Evolutionary conservation across 2,329 filamentous ascomycete genomes (phyloP).

Genomic region (Fusarium chaquense): DNA sequence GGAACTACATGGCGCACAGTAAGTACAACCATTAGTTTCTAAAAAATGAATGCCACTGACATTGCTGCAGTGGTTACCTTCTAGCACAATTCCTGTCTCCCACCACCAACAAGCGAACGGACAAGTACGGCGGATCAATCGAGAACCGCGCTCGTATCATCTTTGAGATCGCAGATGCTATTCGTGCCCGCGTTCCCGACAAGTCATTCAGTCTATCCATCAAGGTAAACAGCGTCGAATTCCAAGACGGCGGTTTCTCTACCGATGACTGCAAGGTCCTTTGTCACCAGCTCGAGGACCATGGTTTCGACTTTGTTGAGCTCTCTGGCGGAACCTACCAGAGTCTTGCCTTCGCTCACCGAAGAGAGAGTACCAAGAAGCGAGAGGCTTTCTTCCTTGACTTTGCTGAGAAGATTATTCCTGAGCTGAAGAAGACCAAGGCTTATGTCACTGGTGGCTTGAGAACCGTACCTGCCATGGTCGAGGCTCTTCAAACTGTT

Average conservation of each 20-base stretch:
- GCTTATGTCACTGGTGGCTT: constrained; percentile 71
- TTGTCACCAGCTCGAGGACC: constrained; percentile 60
- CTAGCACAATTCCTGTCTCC: constrained; percentile 65
- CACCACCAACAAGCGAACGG: constrained; percentile 63
- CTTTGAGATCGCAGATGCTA: constrained; percentile 57
- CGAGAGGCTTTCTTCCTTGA: constrained; percentile 72
- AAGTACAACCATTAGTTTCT: neutral
- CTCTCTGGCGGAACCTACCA: constrained; percentile 72
- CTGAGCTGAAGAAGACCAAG: constrained; percentile 61
- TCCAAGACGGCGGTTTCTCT: constrained; percentile 65
- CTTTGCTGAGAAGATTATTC: constrained; percentile 66
- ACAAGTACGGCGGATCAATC: constrained; percentile 61
- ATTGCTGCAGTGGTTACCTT: constrained; percentile 58
- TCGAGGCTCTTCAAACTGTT: constrained; percentile 66
- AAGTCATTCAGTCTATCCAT: constrained; percentile 61
- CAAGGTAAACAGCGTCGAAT: constrained; percentile 70
- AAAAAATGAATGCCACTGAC: neutral
- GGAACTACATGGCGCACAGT: constrained; percentile 64
- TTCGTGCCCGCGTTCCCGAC: constrained; percentile 49
- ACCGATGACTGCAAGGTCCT: constrained; percentile 64
- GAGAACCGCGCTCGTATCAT: constrained; percentile 61
- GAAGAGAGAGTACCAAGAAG: constrained; percentile 66
- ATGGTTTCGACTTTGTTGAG: constrained; percentile 69
- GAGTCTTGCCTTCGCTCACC: constrained; percentile 62
- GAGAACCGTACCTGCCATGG: constrained; percentile 67